Evolutionary conservation across 257 asterid species (phyloP).

Genomic region (Solanum commersonii): DNA sequence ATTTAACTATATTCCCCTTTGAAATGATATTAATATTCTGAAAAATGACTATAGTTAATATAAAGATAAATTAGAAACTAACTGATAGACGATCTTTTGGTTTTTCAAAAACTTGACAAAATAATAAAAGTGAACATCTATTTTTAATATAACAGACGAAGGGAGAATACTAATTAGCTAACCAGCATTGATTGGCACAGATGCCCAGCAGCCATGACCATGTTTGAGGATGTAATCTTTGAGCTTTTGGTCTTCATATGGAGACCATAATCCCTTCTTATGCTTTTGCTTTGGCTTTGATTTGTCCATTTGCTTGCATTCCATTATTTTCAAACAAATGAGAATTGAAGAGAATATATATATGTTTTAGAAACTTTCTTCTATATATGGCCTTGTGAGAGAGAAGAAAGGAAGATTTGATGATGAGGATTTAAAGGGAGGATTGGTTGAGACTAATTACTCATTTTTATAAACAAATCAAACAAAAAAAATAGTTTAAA

Average conservation of each 20-base stretch:
- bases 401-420: background rate
- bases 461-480: background rate
- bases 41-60: too few species aligned
- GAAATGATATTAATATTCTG: too few species aligned
- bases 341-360: background rate
- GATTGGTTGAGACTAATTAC: conserved; percentile 11
- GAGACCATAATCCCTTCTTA: conserved; percentile 81
- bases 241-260: conserved; percentile 81
- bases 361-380: background rate
- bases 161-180: background rate
- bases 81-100: background rate
- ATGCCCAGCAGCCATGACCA: conserved; percentile 78
- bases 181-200: conserved; percentile 79
- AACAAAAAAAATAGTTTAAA: background rate
- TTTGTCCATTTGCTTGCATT: conserved; percentile 15
- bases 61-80: background rate
- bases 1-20: too few species aligned
- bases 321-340: conserved; percentile 36
- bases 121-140: too few species aligned
- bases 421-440: conserved; percentile 25
- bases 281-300: conserved; percentile 34
- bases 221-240: conserved; percentile 36
- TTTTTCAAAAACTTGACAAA: too few species aligned
- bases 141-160: too few species aligned
- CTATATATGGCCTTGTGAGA: background rate